These are phyloP conservation scores for Thelephora terrestris DNA, from an alignment of 1,284 basidiomycete species.

Conservation along the genomic window DNA sequence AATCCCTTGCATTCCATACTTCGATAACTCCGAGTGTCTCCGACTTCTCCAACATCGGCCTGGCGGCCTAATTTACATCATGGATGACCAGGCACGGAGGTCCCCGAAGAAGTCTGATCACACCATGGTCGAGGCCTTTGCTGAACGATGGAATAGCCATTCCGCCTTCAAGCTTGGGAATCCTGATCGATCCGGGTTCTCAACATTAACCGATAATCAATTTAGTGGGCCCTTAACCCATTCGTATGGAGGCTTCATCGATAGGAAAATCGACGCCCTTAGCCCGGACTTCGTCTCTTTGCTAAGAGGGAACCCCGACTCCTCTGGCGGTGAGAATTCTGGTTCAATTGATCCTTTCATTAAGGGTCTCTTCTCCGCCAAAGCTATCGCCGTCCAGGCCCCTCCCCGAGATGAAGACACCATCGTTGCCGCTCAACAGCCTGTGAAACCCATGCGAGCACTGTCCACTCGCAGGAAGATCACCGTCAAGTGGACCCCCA, in stretches of 20 bases:
- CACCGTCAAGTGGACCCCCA: conserved; percentile 52
- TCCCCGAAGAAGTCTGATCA: conserved; percentile 86
- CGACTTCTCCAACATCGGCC: conserved; percentile 81
- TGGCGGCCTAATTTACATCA: conserved; percentile 91
- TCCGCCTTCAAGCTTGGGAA: conserved; percentile 78
- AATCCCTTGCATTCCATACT: conserved; percentile 73
- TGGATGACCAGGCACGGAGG: conserved; percentile 90
- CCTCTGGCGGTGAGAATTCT: conserved; percentile 45
- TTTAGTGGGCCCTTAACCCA: conserved; percentile 90
- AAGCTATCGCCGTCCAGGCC: conserved; percentile 81
- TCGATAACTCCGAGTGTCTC: conserved; percentile 88
- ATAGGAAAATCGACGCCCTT: conserved; percentile 81
- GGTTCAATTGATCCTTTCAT: conserved; percentile 89
- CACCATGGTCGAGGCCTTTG: conserved; percentile 91
- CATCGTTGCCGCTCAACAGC: conserved; percentile 88
- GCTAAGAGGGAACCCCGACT: conserved; percentile 54
- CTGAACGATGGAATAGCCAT: conserved; percentile 92
- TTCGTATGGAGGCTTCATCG: conserved; percentile 82
- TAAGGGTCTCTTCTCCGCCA: conserved; percentile 79
- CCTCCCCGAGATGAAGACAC: conserved; percentile 91
- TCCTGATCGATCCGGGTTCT: conserved; percentile 69
- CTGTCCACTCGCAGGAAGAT: conserved; percentile 81
- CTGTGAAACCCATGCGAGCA: conserved; percentile 85
- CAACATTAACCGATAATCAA: conserved; percentile 88
- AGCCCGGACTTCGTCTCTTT: conserved; percentile 92